Evolutionary conservation across 192 early-diverging fungal species (phyloP), one percentile per base, ranked within the genome.

Genomic region (Funneliformis mosseae): DNA sequence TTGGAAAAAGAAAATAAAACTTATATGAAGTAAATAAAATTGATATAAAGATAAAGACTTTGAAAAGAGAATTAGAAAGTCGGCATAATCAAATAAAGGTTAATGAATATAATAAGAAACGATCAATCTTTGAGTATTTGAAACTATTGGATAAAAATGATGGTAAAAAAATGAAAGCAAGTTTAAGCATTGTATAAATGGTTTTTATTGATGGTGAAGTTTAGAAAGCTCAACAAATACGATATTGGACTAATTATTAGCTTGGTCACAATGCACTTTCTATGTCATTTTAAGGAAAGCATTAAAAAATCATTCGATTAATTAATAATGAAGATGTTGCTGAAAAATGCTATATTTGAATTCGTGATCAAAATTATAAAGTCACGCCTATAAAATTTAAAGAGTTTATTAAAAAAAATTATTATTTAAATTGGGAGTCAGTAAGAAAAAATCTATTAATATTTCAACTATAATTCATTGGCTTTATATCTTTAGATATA

Each of bases 311-410:
- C 18, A 70, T 33, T 33, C 7, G 68, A 38, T 33, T 70, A 70
- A 70, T 70, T 14, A 8, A 70, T 21, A 8, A 70, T 21, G 12
- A 70, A 70, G 68, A 70, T 70, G 28, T 74, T 50, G 72, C 14
- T 23, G 16, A 48, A 14, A 74, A 39, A 74, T 74, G 72, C 14
- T 43, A 74, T 45, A 74, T 50, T n/a, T 74, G 72, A n/a, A 5
- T 74, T 74, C 18, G 43, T n/a, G 9, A 74, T n/a, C 23, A 74
- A 74, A 50, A 50, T 50, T 50, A 21, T n/a, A 43, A 74, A 27
- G 25, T 39, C 4, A 74, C 43, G 5, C 72, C 43, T 23, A n/a
- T 11, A 4, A 43, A 6, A 73, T 73, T 45, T 50, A 73, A 73
- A 73, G 27, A 50, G 43, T 73, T 46, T 73, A 18, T 73, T 42